Percentiles rank a stretch among this genome's conserved stretches.
Evolutionary conservation across 2,329 filamentous ascomycete genomes (phyloP).

Genomic region (Cryphonectria carpinicola): DNA sequence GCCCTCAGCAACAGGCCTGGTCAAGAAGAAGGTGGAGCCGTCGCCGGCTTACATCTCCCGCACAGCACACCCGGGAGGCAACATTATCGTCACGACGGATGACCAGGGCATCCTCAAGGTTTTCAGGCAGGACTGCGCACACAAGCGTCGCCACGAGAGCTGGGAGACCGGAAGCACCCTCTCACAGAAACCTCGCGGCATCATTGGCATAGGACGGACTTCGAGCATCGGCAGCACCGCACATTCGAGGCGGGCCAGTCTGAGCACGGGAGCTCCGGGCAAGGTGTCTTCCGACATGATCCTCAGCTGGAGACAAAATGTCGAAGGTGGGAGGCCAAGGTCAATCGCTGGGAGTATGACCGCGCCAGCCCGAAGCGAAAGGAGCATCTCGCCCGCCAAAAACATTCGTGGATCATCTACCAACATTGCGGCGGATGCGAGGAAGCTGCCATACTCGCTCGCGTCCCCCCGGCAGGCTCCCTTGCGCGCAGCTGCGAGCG

Average conservation of each 20-base stretch:
- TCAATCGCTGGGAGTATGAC: constrained; percentile 39
- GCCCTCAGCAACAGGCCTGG: constrained; percentile 31
- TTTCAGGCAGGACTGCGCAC: constrained; percentile 93
- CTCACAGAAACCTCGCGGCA: constrained; percentile 65
- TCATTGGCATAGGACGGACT: constrained; percentile 59
- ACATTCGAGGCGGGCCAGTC: constrained; percentile 56
- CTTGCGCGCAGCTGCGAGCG: constrained; percentile 12
- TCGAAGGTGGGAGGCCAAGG: constrained; percentile 49
- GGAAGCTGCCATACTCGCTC: constrained; percentile 48
- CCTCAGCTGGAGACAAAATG: constrained; percentile 80
- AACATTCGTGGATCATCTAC: constrained; percentile 42
- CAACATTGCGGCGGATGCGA: constrained; percentile 51
- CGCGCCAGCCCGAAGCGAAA: constrained; percentile 51
- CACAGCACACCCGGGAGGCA: constrained; percentile 75
- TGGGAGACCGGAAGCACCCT: constrained; percentile 81
- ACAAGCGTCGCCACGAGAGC: constrained; percentile 75
- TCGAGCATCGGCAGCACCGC: constrained; percentile 57
- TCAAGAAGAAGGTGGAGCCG: constrained; percentile 61
- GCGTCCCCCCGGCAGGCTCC: constrained; percentile 31
- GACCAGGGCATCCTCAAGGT: constrained; percentile 89
- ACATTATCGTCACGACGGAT: constrained; percentile 92
- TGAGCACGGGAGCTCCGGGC: constrained; percentile 42
- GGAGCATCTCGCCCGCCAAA: constrained; percentile 60
- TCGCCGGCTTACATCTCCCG: constrained; percentile 79
- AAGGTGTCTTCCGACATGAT: constrained; percentile 71